These are phyloP conservation scores for Auricularia sp. DNA, from an alignment of 768 basidiomycete genomes.

Conservation along the genomic window DNA sequence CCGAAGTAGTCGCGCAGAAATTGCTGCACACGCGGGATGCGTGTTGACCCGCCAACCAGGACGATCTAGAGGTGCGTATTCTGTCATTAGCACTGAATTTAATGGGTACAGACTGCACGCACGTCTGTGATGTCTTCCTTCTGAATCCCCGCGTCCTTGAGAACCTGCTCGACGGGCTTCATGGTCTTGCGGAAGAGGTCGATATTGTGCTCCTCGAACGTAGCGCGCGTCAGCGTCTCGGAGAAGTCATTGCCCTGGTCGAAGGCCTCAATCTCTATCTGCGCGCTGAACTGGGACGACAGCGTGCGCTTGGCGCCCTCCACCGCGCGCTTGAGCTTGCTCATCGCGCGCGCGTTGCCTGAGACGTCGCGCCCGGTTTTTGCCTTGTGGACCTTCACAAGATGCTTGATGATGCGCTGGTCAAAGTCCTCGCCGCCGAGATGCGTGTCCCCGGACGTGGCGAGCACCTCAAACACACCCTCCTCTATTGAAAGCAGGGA, in stretches of 20 bases:
- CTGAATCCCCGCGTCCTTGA: constrained; percentile 42
- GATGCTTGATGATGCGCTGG: constrained; percentile 37
- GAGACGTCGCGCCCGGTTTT: constrained; percentile 36
- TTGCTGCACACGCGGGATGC: constrained; percentile 45
- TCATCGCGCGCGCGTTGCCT: constrained; percentile 36
- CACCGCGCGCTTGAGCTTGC: constrained; percentile 45
- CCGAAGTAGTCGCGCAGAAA: constrained; percentile 43
- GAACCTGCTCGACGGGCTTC: constrained; percentile 44
- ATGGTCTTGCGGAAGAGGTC: constrained; percentile 46
- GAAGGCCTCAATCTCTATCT: constrained; percentile 43
- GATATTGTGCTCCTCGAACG: constrained; percentile 45
- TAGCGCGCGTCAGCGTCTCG: constrained; percentile 41
- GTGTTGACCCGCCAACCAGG: constrained; percentile 38
- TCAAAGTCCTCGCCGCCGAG: constrained; percentile 37
- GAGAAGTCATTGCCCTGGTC: constrained; percentile 40
- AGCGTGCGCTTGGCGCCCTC: constrained; percentile 69
- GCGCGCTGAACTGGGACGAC: constrained; percentile 38
- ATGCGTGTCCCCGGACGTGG: constrained; percentile 35
- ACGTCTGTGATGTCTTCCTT: constrained; percentile 42
- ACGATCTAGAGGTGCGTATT: constrained; percentile 14
- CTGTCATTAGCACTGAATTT: neutral
- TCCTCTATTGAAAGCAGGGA: constrained; percentile 33
- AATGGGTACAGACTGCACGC: constrained; percentile 6
- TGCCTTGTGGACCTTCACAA: constrained; percentile 36
- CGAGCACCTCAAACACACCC: constrained; percentile 27